Percentiles rank a stretch among this genome's conserved stretches.
Conservation (phyloP, 2,329 filamentous ascomycete species). For the Pyricularia sp. region DNA sequence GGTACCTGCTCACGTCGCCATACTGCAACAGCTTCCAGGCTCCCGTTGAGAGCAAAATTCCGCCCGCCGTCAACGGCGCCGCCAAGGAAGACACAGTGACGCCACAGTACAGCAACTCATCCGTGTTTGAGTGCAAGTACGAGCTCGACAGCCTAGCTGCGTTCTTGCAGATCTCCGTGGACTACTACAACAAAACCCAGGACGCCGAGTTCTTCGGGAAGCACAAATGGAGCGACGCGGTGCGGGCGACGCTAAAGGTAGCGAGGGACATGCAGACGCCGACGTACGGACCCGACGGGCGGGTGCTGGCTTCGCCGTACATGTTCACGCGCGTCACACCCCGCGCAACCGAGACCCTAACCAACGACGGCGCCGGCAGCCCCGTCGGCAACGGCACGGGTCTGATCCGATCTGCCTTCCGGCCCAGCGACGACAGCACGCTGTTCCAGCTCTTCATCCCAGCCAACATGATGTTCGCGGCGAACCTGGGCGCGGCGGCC, state of each 20-base stretch:
- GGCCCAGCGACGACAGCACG: slow-evolving; percentile 82
- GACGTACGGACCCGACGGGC: slow-evolving; percentile 58
- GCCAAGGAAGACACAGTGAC: slow-evolving; percentile 50
- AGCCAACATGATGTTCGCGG: slow-evolving; percentile 75
- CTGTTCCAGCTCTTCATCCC: slow-evolving; percentile 84
- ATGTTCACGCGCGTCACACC: slow-evolving; percentile 68
- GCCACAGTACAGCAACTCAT: slow-evolving; percentile 56
- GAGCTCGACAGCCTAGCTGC: slow-evolving; percentile 86
- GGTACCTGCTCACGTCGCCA: slow-evolving; percentile 60
- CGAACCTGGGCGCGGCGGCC: slow-evolving; percentile 45
- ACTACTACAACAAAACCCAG: slow-evolving; percentile 67
- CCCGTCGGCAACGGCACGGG: slow-evolving; percentile 73
- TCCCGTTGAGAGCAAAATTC: slow-evolving; percentile 62
- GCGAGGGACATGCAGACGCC: slow-evolving; percentile 62
- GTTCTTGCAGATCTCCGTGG: slow-evolving; percentile 72
- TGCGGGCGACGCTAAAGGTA: slow-evolving; percentile 60
- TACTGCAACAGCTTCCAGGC: slow-evolving; percentile 96
- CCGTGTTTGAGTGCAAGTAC: slow-evolving; percentile 94
- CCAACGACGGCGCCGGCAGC: slow-evolving; percentile 67
- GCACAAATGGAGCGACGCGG: slow-evolving; percentile 61
- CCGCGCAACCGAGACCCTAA: slow-evolving; percentile 70
- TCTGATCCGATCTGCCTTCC: slow-evolving; percentile 77
- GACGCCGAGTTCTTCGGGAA: slow-evolving; percentile 67
- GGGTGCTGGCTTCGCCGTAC: slow-evolving; percentile 53
- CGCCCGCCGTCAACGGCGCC: slow-evolving; percentile 45